A percentile compares a stretch with the other conserved stretches of the same genome.
Conservation (phyloP, 2,329 filamentous ascomycete species). For the Aspergillus ochraceoroseus region DNA sequence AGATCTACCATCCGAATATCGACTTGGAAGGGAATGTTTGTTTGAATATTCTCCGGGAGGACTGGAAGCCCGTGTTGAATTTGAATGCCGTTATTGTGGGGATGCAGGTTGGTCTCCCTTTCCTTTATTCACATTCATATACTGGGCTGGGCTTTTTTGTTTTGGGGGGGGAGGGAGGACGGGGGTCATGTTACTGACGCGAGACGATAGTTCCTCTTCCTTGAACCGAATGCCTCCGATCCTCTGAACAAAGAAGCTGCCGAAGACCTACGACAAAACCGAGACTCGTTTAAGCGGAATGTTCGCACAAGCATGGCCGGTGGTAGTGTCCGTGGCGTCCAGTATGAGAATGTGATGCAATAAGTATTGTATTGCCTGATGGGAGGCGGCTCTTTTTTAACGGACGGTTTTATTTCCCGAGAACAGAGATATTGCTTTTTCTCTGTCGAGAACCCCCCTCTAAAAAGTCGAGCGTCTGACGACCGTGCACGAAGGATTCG, state of each 20-base stretch:
- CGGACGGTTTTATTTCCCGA: too few species aligned
- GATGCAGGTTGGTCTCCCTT: conserved; percentile 60
- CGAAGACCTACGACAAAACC: conserved; percentile 78
- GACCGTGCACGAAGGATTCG: too few species aligned
- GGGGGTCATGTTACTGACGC: neutral
- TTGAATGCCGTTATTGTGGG: conserved; percentile 95
- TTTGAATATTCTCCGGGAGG: conserved; percentile 92
- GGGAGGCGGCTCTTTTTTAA: too few species aligned
- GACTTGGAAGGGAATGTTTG: conserved; percentile 97
- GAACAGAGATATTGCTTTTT: too few species aligned
- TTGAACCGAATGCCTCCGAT: conserved; percentile 94
- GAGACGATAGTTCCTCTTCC: conserved; percentile 73
- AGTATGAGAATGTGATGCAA: conserved; percentile 74
- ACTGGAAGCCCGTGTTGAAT: conserved; percentile 98
- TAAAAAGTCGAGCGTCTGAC: too few species aligned
- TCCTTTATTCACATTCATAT: neutral
- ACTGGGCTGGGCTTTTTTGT: too few species aligned
- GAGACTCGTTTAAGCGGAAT: conserved; percentile 87
- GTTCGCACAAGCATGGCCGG: conserved; percentile 80
- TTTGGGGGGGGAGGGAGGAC: neutral
- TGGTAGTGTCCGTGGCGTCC: conserved; percentile 64
- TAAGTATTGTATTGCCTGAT: too few species aligned
- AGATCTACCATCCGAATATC: conserved; percentile 99
- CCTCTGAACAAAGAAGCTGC: conserved; percentile 98
- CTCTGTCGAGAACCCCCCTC: too few species aligned